Evolutionary conservation across 2,329 filamentous ascomycete genomes (phyloP).

Genomic region (Epichloe gansuensis): DNA sequence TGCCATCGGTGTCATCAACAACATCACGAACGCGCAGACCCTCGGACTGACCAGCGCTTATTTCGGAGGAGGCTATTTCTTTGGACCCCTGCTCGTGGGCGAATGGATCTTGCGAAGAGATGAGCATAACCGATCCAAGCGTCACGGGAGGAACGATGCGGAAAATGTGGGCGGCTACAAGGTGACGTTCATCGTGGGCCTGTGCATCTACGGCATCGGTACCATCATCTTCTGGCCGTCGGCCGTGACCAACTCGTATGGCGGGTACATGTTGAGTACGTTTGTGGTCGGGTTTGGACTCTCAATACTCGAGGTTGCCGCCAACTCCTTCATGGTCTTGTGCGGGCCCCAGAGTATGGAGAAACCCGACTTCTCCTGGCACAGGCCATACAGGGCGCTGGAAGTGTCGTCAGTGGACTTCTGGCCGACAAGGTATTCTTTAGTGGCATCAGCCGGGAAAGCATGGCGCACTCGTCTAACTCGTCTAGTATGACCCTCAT

Average conservation of each 20-base stretch:
- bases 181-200: conserved; percentile 65
- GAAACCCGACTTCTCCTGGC: conserved; percentile 66
- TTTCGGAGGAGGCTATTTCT: conserved; percentile 57
- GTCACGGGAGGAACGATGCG: conserved; percentile 23
- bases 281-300: conserved; percentile 70
- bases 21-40: conserved; percentile 49
- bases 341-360: conserved; percentile 64
- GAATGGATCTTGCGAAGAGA: conserved; percentile 59
- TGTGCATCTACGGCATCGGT: conserved; percentile 61
- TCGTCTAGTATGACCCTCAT: conserved; percentile 39
- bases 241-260: conserved; percentile 60
- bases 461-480: conserved; percentile 11
- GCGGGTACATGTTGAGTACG: conserved; percentile 62
- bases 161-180: conserved; percentile 56
- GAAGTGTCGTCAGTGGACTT: conserved; percentile 58
- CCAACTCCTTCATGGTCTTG: conserved; percentile 61
- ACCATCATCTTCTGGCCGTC: conserved; percentile 84
- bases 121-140: conserved; percentile 40
- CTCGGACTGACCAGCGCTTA: conserved; percentile 59
- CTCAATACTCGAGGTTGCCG: conserved; percentile 66
- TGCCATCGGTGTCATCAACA: conserved; percentile 50
- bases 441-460: conserved; percentile 34
- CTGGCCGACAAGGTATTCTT: conserved; percentile 68
- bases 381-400: conserved; percentile 66
- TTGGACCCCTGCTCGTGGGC: conserved; percentile 58